Conservation (phyloP, 2,329 filamentous ascomycete species). For the Xylaria digitata region DNA sequence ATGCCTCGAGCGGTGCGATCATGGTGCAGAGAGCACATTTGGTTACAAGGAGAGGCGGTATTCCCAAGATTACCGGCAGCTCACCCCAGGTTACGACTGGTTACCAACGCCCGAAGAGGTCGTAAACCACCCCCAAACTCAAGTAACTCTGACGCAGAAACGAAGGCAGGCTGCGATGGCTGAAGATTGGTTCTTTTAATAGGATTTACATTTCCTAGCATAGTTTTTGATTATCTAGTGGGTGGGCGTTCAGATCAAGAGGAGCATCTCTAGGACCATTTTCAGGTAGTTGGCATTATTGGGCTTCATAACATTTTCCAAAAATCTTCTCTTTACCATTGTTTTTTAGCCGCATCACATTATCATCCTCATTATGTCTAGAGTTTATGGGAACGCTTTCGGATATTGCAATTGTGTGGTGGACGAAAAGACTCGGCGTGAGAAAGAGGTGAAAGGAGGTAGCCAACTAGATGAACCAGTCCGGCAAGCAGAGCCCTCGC, state of each 20-base stretch:
- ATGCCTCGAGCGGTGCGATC: slow-evolving; percentile 65
- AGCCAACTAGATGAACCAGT: not conserved
- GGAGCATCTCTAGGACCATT: slow-evolving; percentile 15
- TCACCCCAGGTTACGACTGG: slow-evolving; percentile 47
- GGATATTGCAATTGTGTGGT: not conserved
- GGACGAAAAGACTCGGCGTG: slow-evolving; percentile 2
- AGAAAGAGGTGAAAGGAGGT: not conserved
- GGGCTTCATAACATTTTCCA: not conserved
- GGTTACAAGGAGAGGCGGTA: slow-evolving; percentile 35
- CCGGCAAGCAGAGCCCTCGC: not conserved
- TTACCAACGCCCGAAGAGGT: slow-evolving; percentile 43
- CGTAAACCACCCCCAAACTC: slow-evolving; percentile 39
- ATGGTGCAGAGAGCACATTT: slow-evolving; percentile 51
- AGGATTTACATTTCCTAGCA: slow-evolving; percentile 1
- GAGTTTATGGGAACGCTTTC: slow-evolving; percentile 3
- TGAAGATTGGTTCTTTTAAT: slow-evolving; percentile 45
- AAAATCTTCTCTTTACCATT: not conserved
- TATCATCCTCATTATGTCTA: slow-evolving; percentile 5
- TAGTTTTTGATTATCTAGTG: slow-evolving; percentile 21
- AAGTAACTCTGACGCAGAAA: slow-evolving; percentile 46
- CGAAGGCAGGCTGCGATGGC: slow-evolving; percentile 46
- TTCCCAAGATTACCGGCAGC: slow-evolving; percentile 36
- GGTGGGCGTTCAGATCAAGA: slow-evolving; percentile 29
- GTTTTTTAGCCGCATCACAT: slow-evolving; percentile 1
- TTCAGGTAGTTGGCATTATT: slow-evolving; percentile 17